Conservation (phyloP, 2,329 filamentous ascomycete genomes). For the Fusarium torulosum region DNA sequence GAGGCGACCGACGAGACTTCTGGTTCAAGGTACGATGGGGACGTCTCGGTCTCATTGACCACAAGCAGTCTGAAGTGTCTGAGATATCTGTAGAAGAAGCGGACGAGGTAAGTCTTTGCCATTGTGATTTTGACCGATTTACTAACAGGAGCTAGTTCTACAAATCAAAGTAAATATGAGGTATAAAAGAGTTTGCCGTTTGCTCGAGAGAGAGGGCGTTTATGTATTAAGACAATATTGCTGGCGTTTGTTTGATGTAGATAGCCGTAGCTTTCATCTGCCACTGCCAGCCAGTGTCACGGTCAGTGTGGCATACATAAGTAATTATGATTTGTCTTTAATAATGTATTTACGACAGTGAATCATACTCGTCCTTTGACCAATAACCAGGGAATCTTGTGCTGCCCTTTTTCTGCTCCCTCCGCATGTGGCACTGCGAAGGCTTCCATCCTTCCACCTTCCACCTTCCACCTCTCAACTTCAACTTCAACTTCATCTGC, state of each 20-base stretch:
- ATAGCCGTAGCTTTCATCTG: slow-evolving; percentile 7
- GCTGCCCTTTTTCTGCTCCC: slow-evolving; percentile 12
- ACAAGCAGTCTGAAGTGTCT: slow-evolving; percentile 71
- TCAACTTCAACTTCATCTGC: background rate
- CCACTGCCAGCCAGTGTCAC: slow-evolving; percentile 7
- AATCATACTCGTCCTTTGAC: slow-evolving; percentile 16
- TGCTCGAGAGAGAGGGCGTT: background rate
- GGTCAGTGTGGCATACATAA: background rate
- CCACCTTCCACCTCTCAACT: background rate
- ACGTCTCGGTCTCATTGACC: slow-evolving; percentile 79
- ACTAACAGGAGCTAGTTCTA: slow-evolving; percentile 54
- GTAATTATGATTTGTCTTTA: background rate
- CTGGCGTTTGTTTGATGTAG: slow-evolving; percentile 3
- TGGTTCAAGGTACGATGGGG: slow-evolving; percentile 80
- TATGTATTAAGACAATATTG: slow-evolving; percentile 8
- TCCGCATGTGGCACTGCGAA: background rate
- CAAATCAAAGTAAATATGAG: slow-evolving; percentile 49
- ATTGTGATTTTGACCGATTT: background rate
- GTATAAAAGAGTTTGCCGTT: slow-evolving; percentile 13
- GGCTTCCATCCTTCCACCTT: background rate
- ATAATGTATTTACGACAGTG: slow-evolving; percentile 3
- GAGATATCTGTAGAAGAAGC: slow-evolving; percentile 78
- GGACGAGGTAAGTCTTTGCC: slow-evolving; percentile 62
- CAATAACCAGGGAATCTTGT: slow-evolving; percentile 9
- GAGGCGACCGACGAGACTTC: slow-evolving; percentile 83